A percentile compares a stretch with the other conserved stretches of the same genome.
Conservation (phyloP, 2,329 filamentous ascomycete genomes). For the Ophiostoma novo-ulmi region DNA sequence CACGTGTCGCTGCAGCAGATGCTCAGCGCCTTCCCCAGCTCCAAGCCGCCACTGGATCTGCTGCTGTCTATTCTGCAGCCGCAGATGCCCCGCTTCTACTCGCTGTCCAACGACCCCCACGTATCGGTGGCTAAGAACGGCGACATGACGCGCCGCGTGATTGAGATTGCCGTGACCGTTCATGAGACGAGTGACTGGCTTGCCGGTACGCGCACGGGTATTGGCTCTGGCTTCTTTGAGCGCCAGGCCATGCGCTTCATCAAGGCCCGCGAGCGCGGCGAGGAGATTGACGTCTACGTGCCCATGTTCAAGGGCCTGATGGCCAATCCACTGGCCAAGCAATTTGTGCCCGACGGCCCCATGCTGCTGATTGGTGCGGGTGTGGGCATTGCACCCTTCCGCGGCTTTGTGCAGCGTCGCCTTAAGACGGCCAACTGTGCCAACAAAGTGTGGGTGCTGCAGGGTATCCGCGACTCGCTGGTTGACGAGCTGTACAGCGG, state of each 20-base stretch:
- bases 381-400: constrained; percentile 94
- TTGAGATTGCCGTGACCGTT: constrained; percentile 95
- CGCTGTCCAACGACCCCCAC: constrained; percentile 90
- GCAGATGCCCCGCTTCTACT: constrained; percentile 98
- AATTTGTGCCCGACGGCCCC: constrained; percentile 89
- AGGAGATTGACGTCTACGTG: constrained; percentile 62
- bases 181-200: constrained; percentile 82
- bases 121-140: constrained; percentile 59
- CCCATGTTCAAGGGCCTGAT: constrained; percentile 99
- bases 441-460: constrained; percentile 96
- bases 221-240: constrained; percentile 91
- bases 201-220: constrained; percentile 66
- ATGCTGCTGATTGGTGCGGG: constrained; percentile 97
- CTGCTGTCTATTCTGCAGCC: constrained; percentile 76
- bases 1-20: constrained; percentile 82
- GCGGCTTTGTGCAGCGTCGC: constrained; percentile 91
- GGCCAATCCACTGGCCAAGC: constrained; percentile 87
- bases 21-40: constrained; percentile 84
- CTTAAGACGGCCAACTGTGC: constrained; percentile 92
- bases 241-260: constrained; percentile 71
- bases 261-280: constrained; percentile 58
- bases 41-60: constrained; percentile 77
- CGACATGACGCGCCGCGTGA: constrained; percentile 67
- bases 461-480: constrained; percentile 87
- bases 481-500: constrained; percentile 95